Base-by-base conservation (phyloP, 176 grass and related monocot species). In the Avena atlantica region DNA sequence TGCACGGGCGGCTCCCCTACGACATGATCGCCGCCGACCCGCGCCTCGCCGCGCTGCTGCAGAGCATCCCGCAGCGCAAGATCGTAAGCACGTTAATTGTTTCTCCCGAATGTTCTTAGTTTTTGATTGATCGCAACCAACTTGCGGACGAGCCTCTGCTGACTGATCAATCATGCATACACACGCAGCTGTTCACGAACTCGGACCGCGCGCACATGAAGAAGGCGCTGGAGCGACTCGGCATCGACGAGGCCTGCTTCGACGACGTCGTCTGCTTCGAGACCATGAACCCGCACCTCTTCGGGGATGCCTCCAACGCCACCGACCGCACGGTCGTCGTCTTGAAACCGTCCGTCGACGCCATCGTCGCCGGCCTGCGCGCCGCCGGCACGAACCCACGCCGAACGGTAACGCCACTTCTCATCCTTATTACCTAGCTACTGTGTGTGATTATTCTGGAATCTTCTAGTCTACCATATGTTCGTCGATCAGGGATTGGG, bases 231-330 rank as follows among this genome's bases (percentile, higher is more conserved):
- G 84, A 77, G 87, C 89, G 86, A 85, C 86, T 98, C 20, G 90
- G 90, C 78, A 42, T 98, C 12, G 89, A 92, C 83, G 91, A 93
- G 80, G 84, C 48, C 23, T 76, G 76, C 86, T 98, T 98, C 69
- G 84, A 93, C 40, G 85, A 49, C 63, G 89, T 93, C 71, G 89
- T 98, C 9, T 98, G 93, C 89, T 98, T 98, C 89, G 96, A 98
- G 93, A 98, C 96, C 65, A 93, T 98, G 93, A 98, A 98, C 79
- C 90, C 90, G 20, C 90, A 92, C 81, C 90, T 98, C 49, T 98
- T 95, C 78, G 75, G 69, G 23, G 73, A 16, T 1, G 65, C 2
- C 66, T 48, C 21, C 62, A 3, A 6, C 45, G 85, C 17, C 40
- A 42, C 40, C 0, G 80, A 58, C n/a, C 73, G 11, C 3, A 53